Evolutionary conservation across 345 rosid species (phyloP), one percentile per base, ranked within the genome.

Genomic region (Eucalyptus decipiens): DNA sequence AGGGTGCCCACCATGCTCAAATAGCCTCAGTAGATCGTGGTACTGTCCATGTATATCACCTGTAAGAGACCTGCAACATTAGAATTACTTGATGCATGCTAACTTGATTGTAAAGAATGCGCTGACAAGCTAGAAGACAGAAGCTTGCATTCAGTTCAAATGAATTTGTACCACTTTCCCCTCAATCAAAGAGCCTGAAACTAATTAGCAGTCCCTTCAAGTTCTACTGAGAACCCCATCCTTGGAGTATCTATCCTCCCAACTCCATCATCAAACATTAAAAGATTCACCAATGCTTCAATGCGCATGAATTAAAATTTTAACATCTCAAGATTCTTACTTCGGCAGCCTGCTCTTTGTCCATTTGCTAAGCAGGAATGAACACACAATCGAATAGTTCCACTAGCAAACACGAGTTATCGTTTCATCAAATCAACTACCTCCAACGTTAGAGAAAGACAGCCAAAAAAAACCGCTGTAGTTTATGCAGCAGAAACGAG

Each of bases 31-130:
- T 37, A 98, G 99, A 90, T 98, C 99, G 93, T 93, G 99, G 90
- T 95, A 97, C 87, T 97, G 99, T 89, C 99, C 99, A 88, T 97
- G 99, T 62, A 97, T 93, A 90, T 97, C 99, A 91, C 99, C 99
- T 97, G 94, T 37, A 90, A 91, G 13, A 37, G 80, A 81, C 50
- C 45, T 51, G 76, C 24, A 40, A 88, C 34, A 40, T 76, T 76
- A 76, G 85, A 76, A 76, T 76, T 23, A 40, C 85, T 40, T 40
- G 85, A 76, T 1, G 47, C 85, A 40, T 76, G 43, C 47, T 76
- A 40, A 76, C 47, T 76, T 40, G 85, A 76, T 40, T 11, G 85
- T 23, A 76, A 21, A 21, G 85, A 40, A 76, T 40, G 85, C 85
- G 8, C 85, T 21, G 47, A 40, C 30, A 40, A 40, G 85, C 85